phyloP scores from a whole-genome alignment of 148 eudicot species.

The Pouteria glomerata region DNA sequence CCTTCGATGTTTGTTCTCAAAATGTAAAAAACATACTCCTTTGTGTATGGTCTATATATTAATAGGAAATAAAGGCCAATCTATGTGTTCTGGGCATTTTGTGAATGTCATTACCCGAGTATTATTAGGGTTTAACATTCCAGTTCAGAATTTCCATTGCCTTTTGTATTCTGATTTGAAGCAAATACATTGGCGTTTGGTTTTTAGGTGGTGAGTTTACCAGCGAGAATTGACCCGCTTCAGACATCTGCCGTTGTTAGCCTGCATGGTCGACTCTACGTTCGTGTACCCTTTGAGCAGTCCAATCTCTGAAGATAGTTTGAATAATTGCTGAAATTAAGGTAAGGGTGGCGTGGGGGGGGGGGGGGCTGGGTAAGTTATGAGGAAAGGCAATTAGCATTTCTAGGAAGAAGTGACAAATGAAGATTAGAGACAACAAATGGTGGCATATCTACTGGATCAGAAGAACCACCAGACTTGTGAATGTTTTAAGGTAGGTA shows the following conservation, averaged over 20 bases:
- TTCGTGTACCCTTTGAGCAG: conserved; percentile 82
- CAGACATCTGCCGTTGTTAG: conserved; percentile 91
- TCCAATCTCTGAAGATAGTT: conserved; percentile 25
- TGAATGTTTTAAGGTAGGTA: background rate
- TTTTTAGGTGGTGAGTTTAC: conserved; percentile 77
- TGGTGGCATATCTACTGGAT: background rate
- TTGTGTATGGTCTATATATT: background rate
- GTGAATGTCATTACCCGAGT: background rate
- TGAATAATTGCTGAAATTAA: conserved; percentile 1
- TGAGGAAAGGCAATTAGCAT: background rate
- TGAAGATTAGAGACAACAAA: background rate
- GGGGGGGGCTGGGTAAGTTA: background rate
- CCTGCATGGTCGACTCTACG: conserved; percentile 83
- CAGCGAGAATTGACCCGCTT: conserved; percentile 78
- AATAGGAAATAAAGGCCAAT: background rate
- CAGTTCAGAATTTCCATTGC: background rate
- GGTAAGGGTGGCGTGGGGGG: too few relatives aligned
- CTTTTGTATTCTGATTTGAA: background rate
- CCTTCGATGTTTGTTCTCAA: background rate
- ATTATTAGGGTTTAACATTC: too few relatives aligned
- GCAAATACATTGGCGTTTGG: background rate
- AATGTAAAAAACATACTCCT: background rate
- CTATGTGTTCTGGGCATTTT: background rate
- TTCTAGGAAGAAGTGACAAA: background rate
- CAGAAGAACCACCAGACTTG: conserved; percentile 2